Evolutionary conservation across 2,329 filamentous ascomycete genomes (phyloP), one percentile per base, ranked within the genome.

Genomic region (Madurella mycetomatis): DNA sequence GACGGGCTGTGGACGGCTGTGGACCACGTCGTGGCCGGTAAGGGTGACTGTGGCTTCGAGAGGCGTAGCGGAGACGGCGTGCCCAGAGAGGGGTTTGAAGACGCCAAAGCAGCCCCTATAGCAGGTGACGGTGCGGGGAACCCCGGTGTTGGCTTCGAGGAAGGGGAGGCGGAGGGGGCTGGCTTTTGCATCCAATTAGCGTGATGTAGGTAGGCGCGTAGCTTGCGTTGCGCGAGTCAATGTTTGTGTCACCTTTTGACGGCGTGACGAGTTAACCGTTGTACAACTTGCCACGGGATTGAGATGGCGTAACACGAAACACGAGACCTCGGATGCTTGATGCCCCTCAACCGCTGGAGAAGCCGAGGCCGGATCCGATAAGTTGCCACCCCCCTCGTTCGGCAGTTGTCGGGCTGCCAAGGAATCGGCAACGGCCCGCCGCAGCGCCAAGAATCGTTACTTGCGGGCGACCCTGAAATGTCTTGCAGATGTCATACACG

Each of bases 121-220:
- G 64, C 82, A 82, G 52, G 78, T 78, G 51, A 81, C 74, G 39
- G 86, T 82, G 42, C 79, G 71, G 1, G 83, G 80, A 47, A 87
- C 76, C 1, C 90, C 90, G 1, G 82, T 88, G 72, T 96, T 92
- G 75, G 88, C 87, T 77, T 96, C 90, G 62, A 97, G 84, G 63
- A 97, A 81, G 45, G 92, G 91, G 71, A 96, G 86, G 53, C 88
- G 86, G 62, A 92, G 73, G 82, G 81, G n/a, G 63, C 54, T 18
- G 31, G 3, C 7, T 25, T 50, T 9, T 19, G 40, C 40, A 39
- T 32, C 41, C 18, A 39, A 9, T 39, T 65, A 60, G 56, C 5
- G 3, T 7, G 49, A 41, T 7, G 30, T n/a, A 9, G 19, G 34
- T 54, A 58, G 54, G 59, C 52, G 69, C 15, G 49, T 50, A 47